Evolutionary conservation across 768 basidiomycete genomes (phyloP).

Genomic region (Pleurotus salmoneostramineus): DNA sequence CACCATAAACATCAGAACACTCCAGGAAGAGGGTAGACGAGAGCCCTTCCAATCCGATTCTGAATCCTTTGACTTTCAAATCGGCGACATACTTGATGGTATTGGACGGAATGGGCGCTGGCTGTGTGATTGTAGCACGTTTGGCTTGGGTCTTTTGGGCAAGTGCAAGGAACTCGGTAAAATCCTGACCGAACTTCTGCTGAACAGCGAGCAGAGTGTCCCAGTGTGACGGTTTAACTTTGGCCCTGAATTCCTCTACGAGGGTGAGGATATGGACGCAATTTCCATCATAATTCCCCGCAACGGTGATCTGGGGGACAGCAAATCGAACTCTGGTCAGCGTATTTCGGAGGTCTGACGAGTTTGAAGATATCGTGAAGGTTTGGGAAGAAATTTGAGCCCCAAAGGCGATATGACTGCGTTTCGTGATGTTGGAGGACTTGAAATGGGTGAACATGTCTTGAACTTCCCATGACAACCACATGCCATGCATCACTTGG

Average conservation of each 20-base stretch:
- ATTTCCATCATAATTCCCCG: constrained; percentile 50
- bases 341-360: constrained; percentile 28
- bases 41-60: constrained; percentile 70
- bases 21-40: constrained; percentile 73
- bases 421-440: constrained; percentile 26
- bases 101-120: constrained; percentile 13
- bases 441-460: constrained; percentile 45
- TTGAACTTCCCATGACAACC: constrained; percentile 72
- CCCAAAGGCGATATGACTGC: constrained; percentile 48
- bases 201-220: constrained; percentile 82
- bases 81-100: constrained; percentile 42
- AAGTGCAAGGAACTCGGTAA: constrained; percentile 72
- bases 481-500: constrained; percentile 86
- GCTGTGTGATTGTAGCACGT: constrained; percentile 14
- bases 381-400: constrained; percentile 59
- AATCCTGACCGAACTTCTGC: constrained; percentile 87
- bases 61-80: constrained; percentile 75
- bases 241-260: constrained; percentile 67
- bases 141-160: constrained; percentile 54
- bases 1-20: constrained; percentile 70
- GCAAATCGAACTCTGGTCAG: constrained; percentile 55
- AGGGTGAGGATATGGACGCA: constrained; percentile 52
- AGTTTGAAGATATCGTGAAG: constrained; percentile 53
- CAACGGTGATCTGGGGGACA: constrained; percentile 62
- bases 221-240: constrained; percentile 78